A percentile compares a stretch with the other conserved stretches of the same genome.
Evolutionary conservation across 1,284 basidiomycete genomes (phyloP).

Genomic region (Microbotryomycetes sp.): DNA sequence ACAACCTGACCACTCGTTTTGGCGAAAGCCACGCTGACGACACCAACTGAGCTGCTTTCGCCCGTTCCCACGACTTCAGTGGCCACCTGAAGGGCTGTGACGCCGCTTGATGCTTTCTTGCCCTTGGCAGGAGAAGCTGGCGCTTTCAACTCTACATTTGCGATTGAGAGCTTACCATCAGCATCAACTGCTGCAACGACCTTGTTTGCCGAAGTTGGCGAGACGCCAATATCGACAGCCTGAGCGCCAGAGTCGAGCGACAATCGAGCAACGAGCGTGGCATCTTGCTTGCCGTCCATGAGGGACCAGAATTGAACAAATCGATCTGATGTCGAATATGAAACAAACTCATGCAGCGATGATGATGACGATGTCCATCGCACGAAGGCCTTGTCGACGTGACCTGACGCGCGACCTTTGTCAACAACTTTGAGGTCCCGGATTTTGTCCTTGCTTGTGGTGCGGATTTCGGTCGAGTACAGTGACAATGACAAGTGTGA

Average conservation of each 20-base stretch:
- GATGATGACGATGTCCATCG: slow-evolving; percentile 10
- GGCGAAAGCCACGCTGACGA: slow-evolving; percentile 14
- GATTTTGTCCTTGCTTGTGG: slow-evolving; percentile 23
- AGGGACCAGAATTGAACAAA: slow-evolving; percentile 33
- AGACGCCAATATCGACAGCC: slow-evolving; percentile 15
- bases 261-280: slow-evolving; percentile 24
- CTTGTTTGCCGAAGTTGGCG: slow-evolving; percentile 13
- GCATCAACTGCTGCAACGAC: slow-evolving; percentile 9
- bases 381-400: slow-evolving; percentile 25
- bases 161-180: slow-evolving; percentile 12
- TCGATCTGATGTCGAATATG: slow-evolving; percentile 28
- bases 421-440: slow-evolving; percentile 24
- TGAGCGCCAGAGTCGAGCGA: slow-evolving; percentile 29
- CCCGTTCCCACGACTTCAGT: slow-evolving; percentile 4
- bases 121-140: slow-evolving; percentile 16
- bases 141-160: neutral
- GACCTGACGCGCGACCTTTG: slow-evolving; percentile 26
- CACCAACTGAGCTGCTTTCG: slow-evolving; percentile 9
- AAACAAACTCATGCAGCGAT: slow-evolving; percentile 15
- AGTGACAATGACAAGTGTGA: slow-evolving; percentile 24
- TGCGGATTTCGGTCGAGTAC: slow-evolving; percentile 20
- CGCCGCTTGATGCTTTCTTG: slow-evolving; percentile 14
- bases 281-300: slow-evolving; percentile 2
- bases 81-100: slow-evolving; percentile 4
- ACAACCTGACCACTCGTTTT: slow-evolving; percentile 7